These are phyloP conservation scores for Globisporangium iwayamae DNA, from an alignment of 352 stramenopile species.

Conservation along the genomic window DNA sequence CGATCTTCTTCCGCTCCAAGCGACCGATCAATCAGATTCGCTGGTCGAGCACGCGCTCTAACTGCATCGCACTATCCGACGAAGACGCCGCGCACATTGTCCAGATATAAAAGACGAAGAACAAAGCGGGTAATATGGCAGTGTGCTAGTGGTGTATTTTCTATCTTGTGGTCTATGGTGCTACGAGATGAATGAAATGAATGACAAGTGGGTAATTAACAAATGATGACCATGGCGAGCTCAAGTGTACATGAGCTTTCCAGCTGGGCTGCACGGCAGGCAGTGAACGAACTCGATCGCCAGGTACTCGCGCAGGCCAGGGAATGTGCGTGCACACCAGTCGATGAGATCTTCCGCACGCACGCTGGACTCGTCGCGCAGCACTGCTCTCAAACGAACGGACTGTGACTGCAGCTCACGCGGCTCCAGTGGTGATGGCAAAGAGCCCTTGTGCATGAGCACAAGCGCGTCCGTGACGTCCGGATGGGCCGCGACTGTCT, in stretches of 20 bases:
- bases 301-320: constrained; percentile 30
- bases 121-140: background rate
- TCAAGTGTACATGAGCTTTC: constrained; percentile 83
- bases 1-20: constrained; percentile 60
- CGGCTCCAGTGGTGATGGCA: background rate
- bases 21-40: constrained; percentile 78
- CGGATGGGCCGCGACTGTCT: constrained; percentile 30
- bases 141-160: background rate
- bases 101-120: constrained; percentile 38
- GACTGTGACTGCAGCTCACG: constrained; percentile 1
- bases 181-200: background rate
- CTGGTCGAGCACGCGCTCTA: constrained; percentile 92
- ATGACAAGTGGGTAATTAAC: constrained; percentile 2
- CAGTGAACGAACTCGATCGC: constrained; percentile 55
- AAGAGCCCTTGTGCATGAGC: constrained; percentile 29
- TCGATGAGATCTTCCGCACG: constrained; percentile 31
- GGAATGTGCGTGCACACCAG: constrained; percentile 36
- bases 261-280: constrained; percentile 76
- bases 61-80: constrained; percentile 96
- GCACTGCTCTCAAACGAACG: constrained; percentile 34
- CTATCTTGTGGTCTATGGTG: background rate
- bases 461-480: constrained; percentile 53
- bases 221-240: background rate
- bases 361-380: constrained; percentile 20
- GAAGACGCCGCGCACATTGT: constrained; percentile 95